Evolutionary conservation across 352 stramenopile species (phyloP), one percentile per base, ranked within the genome.

Genomic region (Globisporangium ultimum): DNA sequence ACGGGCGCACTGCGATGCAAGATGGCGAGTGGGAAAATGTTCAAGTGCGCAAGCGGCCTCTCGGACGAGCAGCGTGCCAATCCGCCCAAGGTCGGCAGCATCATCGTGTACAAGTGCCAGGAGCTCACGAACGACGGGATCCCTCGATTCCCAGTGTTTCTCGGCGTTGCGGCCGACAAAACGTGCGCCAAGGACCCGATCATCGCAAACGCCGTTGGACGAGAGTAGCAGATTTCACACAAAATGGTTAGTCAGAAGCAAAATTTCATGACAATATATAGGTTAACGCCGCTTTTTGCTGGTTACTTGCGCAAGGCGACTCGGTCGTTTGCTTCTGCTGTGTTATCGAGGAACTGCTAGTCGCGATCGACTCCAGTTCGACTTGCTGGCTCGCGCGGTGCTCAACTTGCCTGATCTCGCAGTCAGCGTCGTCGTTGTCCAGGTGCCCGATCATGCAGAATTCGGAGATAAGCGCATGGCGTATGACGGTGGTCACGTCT

Each of bases 101-200:
- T 89, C 59, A 70, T 93, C 50, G 84, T 88, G 65, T 91, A 90
- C 72, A 88, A 88, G 58, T 93, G 78, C 41, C 80, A 91, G 58
- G 83, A 93, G 62, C 74, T 89, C 46, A 93, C 79, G 52, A 77
- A 78, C 53, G 75, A 75, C 57, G 71, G 73, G 20, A 83, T 89
- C 54, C 83, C 83, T 15, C 76, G 83, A 11, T 93, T 93, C 68
- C 83, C 83, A 0, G 74, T 87, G 24, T 93, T 87, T 61, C 60
- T 88, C 28, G 79, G 79, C 1, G 4, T 86, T 18, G 75, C 76
- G 3, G 75, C 74, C 8, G 79, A 89, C 59, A 86, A 89, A 52
- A 76, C 56, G 21, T 63, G 60, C 13, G 60, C 78, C 1, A 82
- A 55, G 24, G 78, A 88, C 53, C 78, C 78, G 18, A 55, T 80